Conservation (phyloP, 164 flowering plant species). For the Tinospora cordifolia region DNA sequence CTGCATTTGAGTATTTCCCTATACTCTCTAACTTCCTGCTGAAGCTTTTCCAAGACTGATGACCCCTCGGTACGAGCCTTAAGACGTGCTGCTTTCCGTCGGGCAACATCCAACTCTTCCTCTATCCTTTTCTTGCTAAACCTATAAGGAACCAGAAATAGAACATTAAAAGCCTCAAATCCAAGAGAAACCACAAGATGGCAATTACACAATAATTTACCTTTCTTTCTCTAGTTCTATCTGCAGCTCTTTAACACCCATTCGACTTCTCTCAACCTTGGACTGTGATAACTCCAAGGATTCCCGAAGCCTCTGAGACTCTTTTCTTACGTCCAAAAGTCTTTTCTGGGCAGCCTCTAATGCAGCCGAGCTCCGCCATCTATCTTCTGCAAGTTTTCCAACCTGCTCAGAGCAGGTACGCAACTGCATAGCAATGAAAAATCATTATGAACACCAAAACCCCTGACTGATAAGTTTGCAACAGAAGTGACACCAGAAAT, state of each 20-base stretch:
- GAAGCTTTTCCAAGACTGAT: constrained; percentile 63
- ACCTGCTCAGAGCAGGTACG: constrained; percentile 57
- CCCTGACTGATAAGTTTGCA: background rate
- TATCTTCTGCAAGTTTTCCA: constrained; percentile 63
- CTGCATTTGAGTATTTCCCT: constrained; percentile 80
- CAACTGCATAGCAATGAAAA: constrained; percentile 41
- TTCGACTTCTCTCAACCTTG: constrained; percentile 45
- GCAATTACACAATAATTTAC: constrained; percentile 23
- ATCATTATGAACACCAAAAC: background rate
- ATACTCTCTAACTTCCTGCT: constrained; percentile 70
- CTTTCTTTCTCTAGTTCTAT: constrained; percentile 73
- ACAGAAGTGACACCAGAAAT: background rate
- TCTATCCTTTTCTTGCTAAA: constrained; percentile 67
- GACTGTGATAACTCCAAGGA: constrained; percentile 48
- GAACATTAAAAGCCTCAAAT: background rate
- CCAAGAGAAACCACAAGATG: background rate
- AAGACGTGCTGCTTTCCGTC: constrained; percentile 52
- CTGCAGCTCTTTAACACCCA: constrained; percentile 39
- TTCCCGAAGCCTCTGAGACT: constrained; percentile 47
- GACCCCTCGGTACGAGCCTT: constrained; percentile 56
- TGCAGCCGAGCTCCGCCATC: constrained; percentile 33
- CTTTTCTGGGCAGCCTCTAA: constrained; percentile 51
- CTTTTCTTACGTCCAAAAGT: constrained; percentile 45
- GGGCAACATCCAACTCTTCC: constrained; percentile 61
- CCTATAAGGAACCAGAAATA: constrained; percentile 27